Percentiles rank a stretch among this genome's conserved stretches.
Evolutionary conservation across 345 rosid genomes (phyloP).

Genomic region (Laguncularia racemosa): DNA sequence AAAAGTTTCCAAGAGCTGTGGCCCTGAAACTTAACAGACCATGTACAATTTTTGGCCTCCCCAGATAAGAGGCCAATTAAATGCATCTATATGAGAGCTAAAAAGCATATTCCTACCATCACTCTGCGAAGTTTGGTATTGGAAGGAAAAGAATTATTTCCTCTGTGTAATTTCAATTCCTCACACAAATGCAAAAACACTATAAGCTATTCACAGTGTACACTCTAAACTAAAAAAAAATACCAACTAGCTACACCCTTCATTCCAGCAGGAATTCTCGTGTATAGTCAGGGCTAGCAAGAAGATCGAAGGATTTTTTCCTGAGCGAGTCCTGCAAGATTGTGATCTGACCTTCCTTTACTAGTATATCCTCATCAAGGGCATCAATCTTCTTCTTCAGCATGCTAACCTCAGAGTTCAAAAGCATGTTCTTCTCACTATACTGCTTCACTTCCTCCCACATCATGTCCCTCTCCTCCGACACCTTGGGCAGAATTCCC

Average conservation of each 20-base stretch:
- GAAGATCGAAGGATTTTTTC: constrained; percentile 45
- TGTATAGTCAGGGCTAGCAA: constrained; percentile 44
- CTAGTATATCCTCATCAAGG: constrained; percentile 66
- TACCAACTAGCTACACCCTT: background rate
- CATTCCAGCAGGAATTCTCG: constrained; percentile 26
- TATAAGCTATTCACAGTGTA: constrained; percentile 1
- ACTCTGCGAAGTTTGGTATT: no score
- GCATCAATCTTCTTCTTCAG: constrained; percentile 63
- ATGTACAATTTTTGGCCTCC: no score
- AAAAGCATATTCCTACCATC: no score
- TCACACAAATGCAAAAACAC: no score
- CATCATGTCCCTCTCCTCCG: constrained; percentile 71
- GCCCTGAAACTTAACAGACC: no score
- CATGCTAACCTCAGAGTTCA: constrained; percentile 56
- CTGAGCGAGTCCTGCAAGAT: constrained; percentile 69
- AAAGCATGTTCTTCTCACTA: constrained; percentile 76
- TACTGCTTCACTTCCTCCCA: constrained; percentile 81
- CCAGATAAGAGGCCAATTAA: no score
- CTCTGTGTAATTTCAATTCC: no score
- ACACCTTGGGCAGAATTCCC: constrained; percentile 58
- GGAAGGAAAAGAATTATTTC: no score
- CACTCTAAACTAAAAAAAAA: background rate
- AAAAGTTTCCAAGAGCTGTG: no score
- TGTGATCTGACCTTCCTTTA: constrained; percentile 92
- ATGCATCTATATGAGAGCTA: no score